phyloP scores from a whole-genome alignment of 2,329 filamentous ascomycete species.

The Aspergillus sp. region DNA sequence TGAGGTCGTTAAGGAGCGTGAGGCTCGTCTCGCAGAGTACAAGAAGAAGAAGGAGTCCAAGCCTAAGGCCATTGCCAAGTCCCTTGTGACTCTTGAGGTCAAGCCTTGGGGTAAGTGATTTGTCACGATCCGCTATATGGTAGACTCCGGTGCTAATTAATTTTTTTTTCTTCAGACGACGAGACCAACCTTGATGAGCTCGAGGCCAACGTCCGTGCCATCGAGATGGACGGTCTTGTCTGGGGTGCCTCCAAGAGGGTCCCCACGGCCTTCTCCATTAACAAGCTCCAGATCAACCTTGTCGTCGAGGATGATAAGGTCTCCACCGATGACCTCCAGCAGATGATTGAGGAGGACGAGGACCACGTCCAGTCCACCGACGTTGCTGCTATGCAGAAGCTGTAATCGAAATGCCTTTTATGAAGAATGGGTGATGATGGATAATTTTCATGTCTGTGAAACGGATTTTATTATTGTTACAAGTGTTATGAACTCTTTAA shows the following conservation, averaged over 20 bases:
- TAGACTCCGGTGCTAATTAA: conserved; percentile 11
- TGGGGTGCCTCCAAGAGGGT: conserved; percentile 92
- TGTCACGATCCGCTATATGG: background rate
- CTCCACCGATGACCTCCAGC: conserved; percentile 77
- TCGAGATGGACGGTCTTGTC: conserved; percentile 88
- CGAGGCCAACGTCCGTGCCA: conserved; percentile 70
- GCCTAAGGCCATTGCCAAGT: conserved; percentile 89
- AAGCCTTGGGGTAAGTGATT: conserved; percentile 90
- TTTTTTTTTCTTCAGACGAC: conserved; percentile 53
- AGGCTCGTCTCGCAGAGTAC: conserved; percentile 89
- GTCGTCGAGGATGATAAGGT: conserved; percentile 97
- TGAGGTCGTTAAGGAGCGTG: conserved; percentile 74
- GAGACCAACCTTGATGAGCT: conserved; percentile 86
- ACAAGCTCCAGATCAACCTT: conserved; percentile 98
- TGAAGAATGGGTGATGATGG: conserved; percentile 31
- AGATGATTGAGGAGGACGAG: conserved; percentile 78
- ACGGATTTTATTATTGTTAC: conserved; percentile 17
- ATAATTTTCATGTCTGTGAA: conserved; percentile 26
- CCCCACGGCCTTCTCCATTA: conserved; percentile 92
- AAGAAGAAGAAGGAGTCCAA: conserved; percentile 94
- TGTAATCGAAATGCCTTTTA: conserved; percentile 52
- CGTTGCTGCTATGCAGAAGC: conserved; percentile 84
- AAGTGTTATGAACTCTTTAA: conserved; percentile 27
- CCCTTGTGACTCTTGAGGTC: conserved; percentile 87
- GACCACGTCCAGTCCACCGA: conserved; percentile 96